Evolutionary conservation across 352 stramenopile genomes (phyloP), one percentile per base, ranked within the genome.

Genomic region (Globisporangium abappressorium): DNA sequence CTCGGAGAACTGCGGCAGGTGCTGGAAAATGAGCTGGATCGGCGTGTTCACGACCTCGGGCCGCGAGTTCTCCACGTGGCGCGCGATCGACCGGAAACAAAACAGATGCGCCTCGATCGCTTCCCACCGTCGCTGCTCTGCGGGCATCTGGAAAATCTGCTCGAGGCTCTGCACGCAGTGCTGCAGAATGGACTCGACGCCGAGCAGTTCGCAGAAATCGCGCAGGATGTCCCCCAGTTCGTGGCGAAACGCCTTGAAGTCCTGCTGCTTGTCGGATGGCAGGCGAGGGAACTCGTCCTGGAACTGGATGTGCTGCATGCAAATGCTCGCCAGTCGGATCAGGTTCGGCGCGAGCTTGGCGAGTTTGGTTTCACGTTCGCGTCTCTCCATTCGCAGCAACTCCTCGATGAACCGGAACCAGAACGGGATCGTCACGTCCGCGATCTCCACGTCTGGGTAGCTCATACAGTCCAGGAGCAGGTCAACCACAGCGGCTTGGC

Each of bases 391-490:
- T 46, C 47, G 72, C 30, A 74, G 68, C 15, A 96, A 55, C 34
- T 83, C 83, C 9, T 82, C 74, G 2, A 89, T 68, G 59, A 94
- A 86, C 15, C 70, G 71, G 36, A 90, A 91, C 88, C 88, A 96
- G 65, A 96, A 96, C 24, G 86, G 82, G 2, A 92, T 88, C n/a
- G 86, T 94, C 33, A 96, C 80, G 33, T 94, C 88, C 5, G 87
- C 86, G 30, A 96, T 77, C 49, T 97, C 89, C 12, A 80, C 70
- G 20, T 96, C 88, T 8, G 79, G 75, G 64, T 89, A 92, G 30
- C 80, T 80, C 83, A 95, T 96, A 65, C 89, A 97, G 64, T 94
- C 88, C n/a, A 94, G 68, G n/a, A 97, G 73, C 46, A 95, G 72
- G 56, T 96, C 84, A 7, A 96, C 85, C 1, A 97, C 74, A 9